A percentile compares a stretch with the other conserved stretches of the same genome.
These are phyloP conservation scores for Mortierella sp. DNA, from an alignment of 371 early-diverging fungal genomes.

Conservation along the genomic window DNA sequence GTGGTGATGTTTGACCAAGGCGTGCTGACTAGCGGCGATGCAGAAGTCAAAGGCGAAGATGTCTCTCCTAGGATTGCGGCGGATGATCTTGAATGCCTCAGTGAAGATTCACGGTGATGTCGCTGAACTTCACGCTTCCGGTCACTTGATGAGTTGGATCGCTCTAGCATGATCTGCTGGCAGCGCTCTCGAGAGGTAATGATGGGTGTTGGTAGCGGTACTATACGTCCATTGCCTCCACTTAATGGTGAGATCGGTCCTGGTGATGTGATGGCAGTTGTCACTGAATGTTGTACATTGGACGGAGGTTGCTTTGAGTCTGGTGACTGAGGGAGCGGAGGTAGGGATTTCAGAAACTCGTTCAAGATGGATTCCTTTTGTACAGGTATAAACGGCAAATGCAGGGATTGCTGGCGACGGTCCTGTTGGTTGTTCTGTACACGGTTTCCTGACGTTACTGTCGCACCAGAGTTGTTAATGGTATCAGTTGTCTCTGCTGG, in stretches of 20 bases:
- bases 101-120: neutral
- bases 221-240: neutral
- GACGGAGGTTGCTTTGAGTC: neutral
- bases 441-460: neutral
- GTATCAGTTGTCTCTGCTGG: neutral
- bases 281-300: neutral
- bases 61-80: neutral
- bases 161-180: constrained; percentile 9
- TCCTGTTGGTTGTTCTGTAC: neutral
- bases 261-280: neutral
- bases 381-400: neutral
- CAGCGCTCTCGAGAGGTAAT: constrained; percentile 26
- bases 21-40: neutral
- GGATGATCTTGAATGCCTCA: neutral
- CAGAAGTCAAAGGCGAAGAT: neutral
- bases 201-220: constrained; percentile 18
- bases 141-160: no score
- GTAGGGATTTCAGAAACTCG: constrained; percentile 22
- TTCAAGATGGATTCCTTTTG: constrained; percentile 14
- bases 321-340: constrained; percentile 15
- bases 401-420: neutral
- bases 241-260: neutral
- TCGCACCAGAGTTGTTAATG: neutral
- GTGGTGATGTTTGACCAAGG: neutral
- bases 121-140: neutral